Percentiles rank a stretch among this genome's conserved stretches.
These are phyloP conservation scores for Cryphonectria nitschkei DNA, from an alignment of 2,329 filamentous ascomycete genomes.

Conservation along the genomic window DNA sequence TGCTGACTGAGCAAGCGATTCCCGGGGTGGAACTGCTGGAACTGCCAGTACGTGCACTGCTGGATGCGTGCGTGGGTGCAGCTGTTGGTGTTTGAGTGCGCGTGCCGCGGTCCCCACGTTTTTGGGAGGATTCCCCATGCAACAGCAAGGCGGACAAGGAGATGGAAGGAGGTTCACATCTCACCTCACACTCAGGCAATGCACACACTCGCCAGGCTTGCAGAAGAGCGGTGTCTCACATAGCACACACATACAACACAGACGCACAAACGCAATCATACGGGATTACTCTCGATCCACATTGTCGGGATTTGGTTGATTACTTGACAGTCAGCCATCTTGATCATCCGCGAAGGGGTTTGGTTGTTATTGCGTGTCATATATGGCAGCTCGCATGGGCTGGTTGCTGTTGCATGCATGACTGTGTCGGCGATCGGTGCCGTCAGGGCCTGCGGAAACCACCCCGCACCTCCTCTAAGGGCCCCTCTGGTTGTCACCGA, in stretches of 20 bases:
- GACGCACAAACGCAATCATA: not conserved
- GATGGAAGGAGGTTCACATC: not conserved
- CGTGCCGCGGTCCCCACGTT: slow-evolving; percentile 6
- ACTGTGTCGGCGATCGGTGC: not conserved
- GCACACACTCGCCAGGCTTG: not conserved
- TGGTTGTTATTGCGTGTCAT: not conserved
- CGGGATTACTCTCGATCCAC: slow-evolving; percentile 24
- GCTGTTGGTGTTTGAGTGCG: not conserved
- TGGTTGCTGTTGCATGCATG: not conserved
- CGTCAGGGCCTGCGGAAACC: not conserved
- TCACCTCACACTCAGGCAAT: not conserved
- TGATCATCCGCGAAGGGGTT: not conserved
- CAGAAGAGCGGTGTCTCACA: slow-evolving; percentile 24
- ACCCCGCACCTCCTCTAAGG: not conserved
- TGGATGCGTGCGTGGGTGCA: not conserved
- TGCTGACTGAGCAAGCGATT: slow-evolving; percentile 27
- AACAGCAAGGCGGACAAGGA: slow-evolving; percentile 8
- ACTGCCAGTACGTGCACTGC: not conserved
- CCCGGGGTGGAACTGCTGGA: slow-evolving; percentile 1
- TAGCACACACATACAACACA: slow-evolving; percentile 13
- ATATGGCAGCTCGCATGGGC: not conserved
- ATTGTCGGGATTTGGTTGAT: slow-evolving; percentile 18
- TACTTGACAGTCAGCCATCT: not conserved
- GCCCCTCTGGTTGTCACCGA: slow-evolving; percentile 14
- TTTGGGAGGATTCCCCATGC: too few species aligned